Evolutionary conservation across 306 rosid species (phyloP).

Genomic region (Medicago lupulina): DNA sequence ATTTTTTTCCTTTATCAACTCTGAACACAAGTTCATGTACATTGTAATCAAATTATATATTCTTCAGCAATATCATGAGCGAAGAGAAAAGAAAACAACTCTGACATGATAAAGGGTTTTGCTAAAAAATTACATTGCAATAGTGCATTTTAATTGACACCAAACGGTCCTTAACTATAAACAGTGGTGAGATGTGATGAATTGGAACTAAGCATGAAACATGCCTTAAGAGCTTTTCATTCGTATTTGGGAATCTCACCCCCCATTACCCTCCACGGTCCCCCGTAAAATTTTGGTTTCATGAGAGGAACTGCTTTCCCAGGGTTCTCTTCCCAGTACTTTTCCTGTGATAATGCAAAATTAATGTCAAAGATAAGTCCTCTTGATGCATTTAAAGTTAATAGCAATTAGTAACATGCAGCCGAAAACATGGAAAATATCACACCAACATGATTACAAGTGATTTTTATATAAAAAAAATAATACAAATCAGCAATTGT

Average conservation of each 20-base stretch:
- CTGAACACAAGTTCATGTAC: neutral
- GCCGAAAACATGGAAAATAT: constrained; percentile 4
- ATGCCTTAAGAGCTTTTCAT: constrained; percentile 41
- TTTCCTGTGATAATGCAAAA: constrained; percentile 60
- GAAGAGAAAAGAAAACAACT: neutral
- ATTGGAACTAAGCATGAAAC: constrained; percentile 12
- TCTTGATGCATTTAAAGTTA: neutral
- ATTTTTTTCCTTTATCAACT: neutral
- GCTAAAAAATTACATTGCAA: neutral
- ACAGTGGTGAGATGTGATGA: constrained; percentile 2
- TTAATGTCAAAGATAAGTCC: neutral
- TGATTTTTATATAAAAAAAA: neutral
- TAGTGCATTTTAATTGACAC: constrained; percentile 8
- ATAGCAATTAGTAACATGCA: neutral
- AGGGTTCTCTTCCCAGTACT: constrained; percentile 93
- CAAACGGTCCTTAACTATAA: neutral
- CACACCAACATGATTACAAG: neutral
- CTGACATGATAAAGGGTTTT: neutral
- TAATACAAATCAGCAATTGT: neutral
- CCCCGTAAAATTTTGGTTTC: constrained; percentile 77
- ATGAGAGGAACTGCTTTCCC: constrained; percentile 77
- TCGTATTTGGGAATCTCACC: constrained; percentile 56
- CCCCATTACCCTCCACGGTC: constrained; percentile 44
- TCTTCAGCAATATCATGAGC: neutral
- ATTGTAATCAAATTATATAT: neutral